phyloP scores from a whole-genome alignment of 1,284 basidiomycete genomes.

The Ustilago trichophora region DNA sequence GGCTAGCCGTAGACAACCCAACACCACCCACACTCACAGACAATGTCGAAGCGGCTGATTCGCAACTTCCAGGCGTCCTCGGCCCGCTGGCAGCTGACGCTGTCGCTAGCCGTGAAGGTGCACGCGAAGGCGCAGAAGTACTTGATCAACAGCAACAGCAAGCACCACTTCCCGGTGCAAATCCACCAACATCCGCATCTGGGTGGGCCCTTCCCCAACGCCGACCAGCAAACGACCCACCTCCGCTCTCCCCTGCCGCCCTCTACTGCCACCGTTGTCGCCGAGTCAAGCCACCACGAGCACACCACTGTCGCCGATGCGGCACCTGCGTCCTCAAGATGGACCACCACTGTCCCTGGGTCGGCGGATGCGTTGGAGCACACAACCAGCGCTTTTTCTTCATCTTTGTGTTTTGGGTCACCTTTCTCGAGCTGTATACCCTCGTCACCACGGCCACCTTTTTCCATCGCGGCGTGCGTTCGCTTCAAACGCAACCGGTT shows the following conservation, averaged over 20 bases:
- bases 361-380: slow-evolving; percentile 83
- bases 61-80: slow-evolving; percentile 20
- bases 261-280: slow-evolving; percentile 65
- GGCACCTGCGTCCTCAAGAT: slow-evolving; percentile 78
- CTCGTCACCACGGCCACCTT: slow-evolving; percentile 70
- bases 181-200: background rate
- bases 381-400: slow-evolving; percentile 82
- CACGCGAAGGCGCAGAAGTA: background rate
- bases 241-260: slow-evolving; percentile 25
- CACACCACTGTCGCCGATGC: slow-evolving; percentile 80
- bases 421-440: slow-evolving; percentile 73
- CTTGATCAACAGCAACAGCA: background rate
- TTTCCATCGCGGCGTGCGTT: slow-evolving; percentile 52
- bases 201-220: slow-evolving; percentile 25
- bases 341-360: slow-evolving; percentile 77
- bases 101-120: slow-evolving; percentile 11
- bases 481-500: slow-evolving; percentile 21
- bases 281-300: slow-evolving; percentile 75
- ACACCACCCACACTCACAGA: background rate
- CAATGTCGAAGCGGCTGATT: slow-evolving; percentile 5
- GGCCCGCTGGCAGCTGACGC: slow-evolving; percentile 20
- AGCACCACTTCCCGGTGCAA: background rate
- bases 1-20: background rate
- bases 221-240: slow-evolving; percentile 23
- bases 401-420: slow-evolving; percentile 75